Evolutionary conservation across 345 rosid genomes (phyloP), one percentile per base, ranked within the genome.

Genomic region (Gynandropsis gynandra): DNA sequence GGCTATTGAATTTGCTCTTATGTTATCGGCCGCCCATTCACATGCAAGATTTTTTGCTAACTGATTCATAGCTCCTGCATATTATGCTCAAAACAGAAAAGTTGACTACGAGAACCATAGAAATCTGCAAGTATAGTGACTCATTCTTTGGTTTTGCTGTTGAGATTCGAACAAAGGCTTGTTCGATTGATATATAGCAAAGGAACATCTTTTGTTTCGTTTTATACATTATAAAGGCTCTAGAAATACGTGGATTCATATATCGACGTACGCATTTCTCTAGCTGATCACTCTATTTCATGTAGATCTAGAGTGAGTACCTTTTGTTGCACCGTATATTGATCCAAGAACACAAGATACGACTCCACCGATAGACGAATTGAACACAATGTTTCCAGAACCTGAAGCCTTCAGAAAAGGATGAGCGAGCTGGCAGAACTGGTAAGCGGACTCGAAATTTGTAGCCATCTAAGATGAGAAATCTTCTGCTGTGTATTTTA

Each of bases 1-100:
- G 13, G 80, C 84, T 37, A 81, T 78, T 31, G 76, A 72, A 41
- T 78, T 81, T 58, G 74, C 59, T 61, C 83, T 73, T 63, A 81
- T 81, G 46, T 71, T 76, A 71, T 78, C 87, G 24, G 60, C 67
- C 0, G 87, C 83, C 83, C 83, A 81, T 49, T 81, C 87, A 60
- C 80, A 78, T 12, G 87, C 81, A 66, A 81, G 66, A 53, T 54
- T 75, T 50, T 45, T 78, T 16, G 81, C 75, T 75, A 39, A 81
- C 29, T 24, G 29, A 5, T 24, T 24, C 29, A 24, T 64, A 40
- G 83, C 81, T 34, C 78, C 81, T 78, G 56, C 12, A 12, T 48
- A 46, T 50, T 53, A 54, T 24, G 50, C n/a, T n/a, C n/a, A 39
- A 38, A 48, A 14, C 4, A 4, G 4, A 40, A 6, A n/a, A n/a